Percentiles rank a stretch among this genome's conserved stretches.
Evolutionary conservation across 2,329 filamentous ascomycete genomes (phyloP).

Genomic region (Aspergillus brunneoviolaceus): DNA sequence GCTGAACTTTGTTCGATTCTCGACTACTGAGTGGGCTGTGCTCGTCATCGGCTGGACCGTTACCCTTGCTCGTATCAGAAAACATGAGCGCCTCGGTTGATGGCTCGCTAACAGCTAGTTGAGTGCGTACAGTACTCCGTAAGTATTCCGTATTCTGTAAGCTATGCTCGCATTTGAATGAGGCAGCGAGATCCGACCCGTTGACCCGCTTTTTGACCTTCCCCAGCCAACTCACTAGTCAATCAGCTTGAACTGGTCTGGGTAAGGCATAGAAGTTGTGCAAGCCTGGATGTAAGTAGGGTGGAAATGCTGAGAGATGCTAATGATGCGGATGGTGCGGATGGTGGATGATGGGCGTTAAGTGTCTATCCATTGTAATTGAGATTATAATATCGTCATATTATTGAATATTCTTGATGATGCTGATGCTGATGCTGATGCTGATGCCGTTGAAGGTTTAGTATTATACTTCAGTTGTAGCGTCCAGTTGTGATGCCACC

Average conservation of each 20-base stretch:
- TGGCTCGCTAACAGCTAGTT: background rate
- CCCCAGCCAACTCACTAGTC: slow-evolving; percentile 10
- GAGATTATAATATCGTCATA: background rate
- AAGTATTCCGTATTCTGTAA: too few species aligned
- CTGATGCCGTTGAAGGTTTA: too few species aligned
- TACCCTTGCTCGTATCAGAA: background rate
- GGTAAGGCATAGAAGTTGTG: background rate
- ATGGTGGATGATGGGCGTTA: background rate
- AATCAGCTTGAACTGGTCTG: background rate
- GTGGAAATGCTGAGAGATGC: background rate
- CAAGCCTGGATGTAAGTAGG: background rate
- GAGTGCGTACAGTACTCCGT: too few species aligned
- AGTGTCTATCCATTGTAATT: background rate
- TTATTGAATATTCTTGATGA: background rate
- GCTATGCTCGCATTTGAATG: background rate
- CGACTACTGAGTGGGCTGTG: background rate
- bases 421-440: background rate
- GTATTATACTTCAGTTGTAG: too few species aligned
- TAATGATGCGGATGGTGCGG: background rate
- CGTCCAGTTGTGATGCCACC: background rate
- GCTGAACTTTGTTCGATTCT: background rate
- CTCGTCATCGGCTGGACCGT: background rate
- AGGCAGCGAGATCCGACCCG: slow-evolving; percentile 9
- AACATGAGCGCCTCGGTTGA: background rate
- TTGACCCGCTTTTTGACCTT: slow-evolving; percentile 10